Evolutionary conservation across 2,329 filamentous ascomycete species (phyloP).

Genomic region (Huntiella abstrusa): DNA sequence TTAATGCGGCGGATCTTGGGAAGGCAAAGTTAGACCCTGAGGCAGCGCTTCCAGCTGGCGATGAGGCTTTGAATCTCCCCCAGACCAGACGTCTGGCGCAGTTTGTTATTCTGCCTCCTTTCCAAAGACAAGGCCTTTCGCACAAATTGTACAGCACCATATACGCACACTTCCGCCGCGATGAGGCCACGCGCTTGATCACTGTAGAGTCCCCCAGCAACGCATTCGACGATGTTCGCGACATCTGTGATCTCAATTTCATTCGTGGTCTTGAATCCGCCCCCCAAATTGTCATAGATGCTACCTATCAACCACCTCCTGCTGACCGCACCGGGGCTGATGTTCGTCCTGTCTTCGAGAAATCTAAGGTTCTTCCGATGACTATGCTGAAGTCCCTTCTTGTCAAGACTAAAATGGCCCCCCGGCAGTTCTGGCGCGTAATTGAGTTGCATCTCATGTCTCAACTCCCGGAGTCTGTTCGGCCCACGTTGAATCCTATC

Average conservation of each 20-base stretch:
- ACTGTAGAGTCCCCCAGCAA: constrained; percentile 91
- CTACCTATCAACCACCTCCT: constrained; percentile 21
- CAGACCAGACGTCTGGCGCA: constrained; percentile 77
- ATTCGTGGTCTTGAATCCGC: constrained; percentile 43
- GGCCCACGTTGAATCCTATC: constrained; percentile 27
- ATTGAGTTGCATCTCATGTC: constrained; percentile 59
- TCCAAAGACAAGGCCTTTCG: constrained; percentile 65
- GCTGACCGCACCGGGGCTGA: constrained; percentile 6
- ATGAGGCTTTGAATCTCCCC: constrained; percentile 35
- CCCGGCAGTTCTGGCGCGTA: constrained; percentile 56
- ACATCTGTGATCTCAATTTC: constrained; percentile 51
- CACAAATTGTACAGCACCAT: constrained; percentile 65
- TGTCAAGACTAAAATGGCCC: constrained; percentile 47
- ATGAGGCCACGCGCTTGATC: constrained; percentile 57
- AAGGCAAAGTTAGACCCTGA: constrained; percentile 13
- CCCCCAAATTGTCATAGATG: constrained; percentile 34
- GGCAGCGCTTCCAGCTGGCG: constrained; percentile 7
- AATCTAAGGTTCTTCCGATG: constrained; percentile 20
- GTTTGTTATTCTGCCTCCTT: constrained; percentile 77
- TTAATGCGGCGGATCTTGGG: constrained; percentile 26
- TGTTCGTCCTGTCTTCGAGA: constrained; percentile 8
- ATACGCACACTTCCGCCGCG: constrained; percentile 47
- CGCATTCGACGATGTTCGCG: constrained; percentile 61
- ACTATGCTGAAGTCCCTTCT: constrained; percentile 37
- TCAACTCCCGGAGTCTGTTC: constrained; percentile 34